phyloP scores from a whole-genome alignment of 2,329 filamentous ascomycete species.

The Aureobasidium sp. region DNA sequence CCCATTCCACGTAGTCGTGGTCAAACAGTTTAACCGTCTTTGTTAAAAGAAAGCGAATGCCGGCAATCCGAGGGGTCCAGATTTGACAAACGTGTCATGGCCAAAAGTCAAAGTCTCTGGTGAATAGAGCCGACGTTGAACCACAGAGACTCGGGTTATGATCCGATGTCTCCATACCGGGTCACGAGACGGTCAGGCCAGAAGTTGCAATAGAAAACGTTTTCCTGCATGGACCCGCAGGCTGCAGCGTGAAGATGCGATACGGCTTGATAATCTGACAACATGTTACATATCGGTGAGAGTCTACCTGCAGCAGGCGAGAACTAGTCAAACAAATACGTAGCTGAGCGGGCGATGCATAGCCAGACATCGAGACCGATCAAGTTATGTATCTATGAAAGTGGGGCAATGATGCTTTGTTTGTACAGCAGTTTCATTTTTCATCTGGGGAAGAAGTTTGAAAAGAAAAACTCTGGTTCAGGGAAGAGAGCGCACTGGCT shows the following conservation, averaged over 20 bases:
- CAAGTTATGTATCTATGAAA: not conserved
- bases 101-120: not conserved
- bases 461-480: constrained; percentile 9
- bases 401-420: constrained; percentile 9
- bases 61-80: constrained; percentile 10
- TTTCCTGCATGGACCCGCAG: constrained; percentile 9
- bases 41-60: constrained; percentile 6
- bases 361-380: not conserved
- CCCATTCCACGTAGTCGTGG: not conserved
- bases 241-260: not conserved
- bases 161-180: constrained; percentile 5
- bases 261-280: not conserved
- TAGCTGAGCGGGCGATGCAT: not conserved
- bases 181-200: constrained; percentile 12
- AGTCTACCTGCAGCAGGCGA: not conserved
- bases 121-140: constrained; percentile 4
- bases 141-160: not conserved
- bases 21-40: constrained; percentile 9
- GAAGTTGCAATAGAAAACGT: not conserved
- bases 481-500: constrained; percentile 6
- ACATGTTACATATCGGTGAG: not conserved
- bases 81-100: not conserved
- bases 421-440: not conserved
- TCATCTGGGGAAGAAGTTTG: constrained; percentile 8
- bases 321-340: not conserved